Conservation (phyloP, 148 eudicot genomes). For the Vaccinium corymbosum region DNA sequence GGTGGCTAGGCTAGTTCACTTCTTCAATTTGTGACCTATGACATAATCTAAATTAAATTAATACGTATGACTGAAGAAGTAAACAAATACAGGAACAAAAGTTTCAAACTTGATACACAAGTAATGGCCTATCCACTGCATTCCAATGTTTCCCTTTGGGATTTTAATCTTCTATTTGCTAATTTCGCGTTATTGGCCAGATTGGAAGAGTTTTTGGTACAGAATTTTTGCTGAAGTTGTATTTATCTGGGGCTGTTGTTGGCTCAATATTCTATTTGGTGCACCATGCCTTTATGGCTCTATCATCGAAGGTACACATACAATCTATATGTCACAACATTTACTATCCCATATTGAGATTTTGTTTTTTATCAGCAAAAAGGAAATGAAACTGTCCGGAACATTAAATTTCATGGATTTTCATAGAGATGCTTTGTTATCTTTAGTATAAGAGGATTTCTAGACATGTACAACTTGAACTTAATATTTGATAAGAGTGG, state of each 20-base stretch:
- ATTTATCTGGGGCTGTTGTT: conserved; percentile 70
- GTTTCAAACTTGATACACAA: not conserved
- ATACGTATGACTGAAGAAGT: not conserved
- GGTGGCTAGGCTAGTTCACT: not conserved
- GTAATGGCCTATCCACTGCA: not conserved
- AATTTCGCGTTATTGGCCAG: conserved; percentile 36
- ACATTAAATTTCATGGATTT: not conserved
- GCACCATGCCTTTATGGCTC: conserved; percentile 52
- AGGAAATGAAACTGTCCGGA: not conserved
- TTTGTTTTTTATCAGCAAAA: not conserved
- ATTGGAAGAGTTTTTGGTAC: conserved; percentile 68
- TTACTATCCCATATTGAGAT: not conserved
- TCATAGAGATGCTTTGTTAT: not conserved
- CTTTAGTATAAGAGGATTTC: not conserved
- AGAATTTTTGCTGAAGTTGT: conserved; percentile 64
- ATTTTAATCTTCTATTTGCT: conserved; percentile 6
- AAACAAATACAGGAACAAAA: not conserved
- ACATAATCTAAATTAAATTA: not conserved
- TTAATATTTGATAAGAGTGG: not conserved
- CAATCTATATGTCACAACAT: not conserved
- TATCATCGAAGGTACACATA: conserved; percentile 44
- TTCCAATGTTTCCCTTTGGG: not conserved
- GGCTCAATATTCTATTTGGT: conserved; percentile 80
- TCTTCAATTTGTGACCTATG: not conserved
- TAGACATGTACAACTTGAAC: no score